Evolutionary conservation across 2,329 filamentous ascomycete genomes (phyloP).

Genomic region (Talaromyces funiculosus): DNA sequence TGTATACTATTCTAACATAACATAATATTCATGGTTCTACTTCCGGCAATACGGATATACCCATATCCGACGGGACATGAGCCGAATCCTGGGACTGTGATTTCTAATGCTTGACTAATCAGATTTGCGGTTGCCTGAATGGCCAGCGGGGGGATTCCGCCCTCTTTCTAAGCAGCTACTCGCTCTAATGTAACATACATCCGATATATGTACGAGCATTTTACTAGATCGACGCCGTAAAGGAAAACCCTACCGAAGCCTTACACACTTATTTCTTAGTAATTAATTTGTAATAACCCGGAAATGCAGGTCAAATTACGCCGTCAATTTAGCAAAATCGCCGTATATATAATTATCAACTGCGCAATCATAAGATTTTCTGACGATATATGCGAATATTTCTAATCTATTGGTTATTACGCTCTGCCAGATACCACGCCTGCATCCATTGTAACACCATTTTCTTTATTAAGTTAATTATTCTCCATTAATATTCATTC

Average conservation of each 20-base stretch:
- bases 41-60: background rate
- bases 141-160: background rate
- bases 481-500: background rate
- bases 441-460: background rate
- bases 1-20: background rate
- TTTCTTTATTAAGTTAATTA: background rate
- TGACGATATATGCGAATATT: background rate
- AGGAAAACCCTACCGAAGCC: too few relatives aligned
- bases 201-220: too few relatives aligned
- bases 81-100: background rate
- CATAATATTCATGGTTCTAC: too few relatives aligned
- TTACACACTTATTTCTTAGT: too few relatives aligned
- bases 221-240: too few relatives aligned
- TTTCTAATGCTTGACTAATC: background rate
- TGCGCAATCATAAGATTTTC: too few relatives aligned
- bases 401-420: background rate
- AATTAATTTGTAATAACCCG: too few relatives aligned
- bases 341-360: too few relatives aligned
- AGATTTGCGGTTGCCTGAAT: background rate
- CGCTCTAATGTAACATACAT: background rate
- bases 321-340: too few relatives aligned
- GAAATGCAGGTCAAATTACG: background rate
- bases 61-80: background rate
- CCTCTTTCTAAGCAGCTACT: background rate
- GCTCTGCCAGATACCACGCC: background rate